Base-by-base conservation (phyloP, 495 filamentous ascomycete genomes). In the Hypoxylon lenormandii region DNA sequence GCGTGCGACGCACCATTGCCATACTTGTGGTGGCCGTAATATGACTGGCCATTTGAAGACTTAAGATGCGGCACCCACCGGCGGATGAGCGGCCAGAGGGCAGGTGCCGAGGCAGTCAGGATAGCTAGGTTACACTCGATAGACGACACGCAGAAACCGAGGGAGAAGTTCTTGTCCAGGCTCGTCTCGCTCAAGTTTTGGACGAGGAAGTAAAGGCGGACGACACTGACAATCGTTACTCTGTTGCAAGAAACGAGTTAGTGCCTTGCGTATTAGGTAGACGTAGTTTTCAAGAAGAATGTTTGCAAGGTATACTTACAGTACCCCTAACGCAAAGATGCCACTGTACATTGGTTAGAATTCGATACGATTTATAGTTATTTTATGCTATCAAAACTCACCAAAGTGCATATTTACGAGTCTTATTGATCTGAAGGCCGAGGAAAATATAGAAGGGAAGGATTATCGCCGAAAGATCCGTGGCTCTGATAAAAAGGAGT, bases 371-470 rank as follows among this genome's bases (percentile, higher is more conserved):
- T n/a, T n/a, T n/a, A n/a, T n/a, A n/a, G n/a, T n/a, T n/a, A n/a
- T n/a, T n/a, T n/a, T n/a, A n/a, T n/a, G n/a, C n/a, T n/a, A n/a
- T n/a, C n/a, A n/a, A n/a, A 80, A 28, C 26, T 28, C 26, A 3
- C 26, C 3, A 28, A 3, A 28, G 26, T 28, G 26, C 26, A 3
- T 3, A 3, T 7, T 28, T 28, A 28, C 26, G 26, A 3, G 3
- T 77, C 3, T 72, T 69, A 0, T 70, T 77, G 74, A 86, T 84
- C 30, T 83, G 78, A 18, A 86, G 69, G 0, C 72, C 70, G 59
- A 78, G 81, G 19, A 82, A 80, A 48, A 85, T 84, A 8, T 80
- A 79, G 30, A 80, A 78, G 0, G 84, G 84, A 23, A 86, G 80
- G 0, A 76, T 70, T 0, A 86, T 73, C 4, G 83, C n/a, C n/a